phyloP scores from a whole-genome alignment of 441 rosid genomes.

The Pelargonium cotyledonis region DNA sequence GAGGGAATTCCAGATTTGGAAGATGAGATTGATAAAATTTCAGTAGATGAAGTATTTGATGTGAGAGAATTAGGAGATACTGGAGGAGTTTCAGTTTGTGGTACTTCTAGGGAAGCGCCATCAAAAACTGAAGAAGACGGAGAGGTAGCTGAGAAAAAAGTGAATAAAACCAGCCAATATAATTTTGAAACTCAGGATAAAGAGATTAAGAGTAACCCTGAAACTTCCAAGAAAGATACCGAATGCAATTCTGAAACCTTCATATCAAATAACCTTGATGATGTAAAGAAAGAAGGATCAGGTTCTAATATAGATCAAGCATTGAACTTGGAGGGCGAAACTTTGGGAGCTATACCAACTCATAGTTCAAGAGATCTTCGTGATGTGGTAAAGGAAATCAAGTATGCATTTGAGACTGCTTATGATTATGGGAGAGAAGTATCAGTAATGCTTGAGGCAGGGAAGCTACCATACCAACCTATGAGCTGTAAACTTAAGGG shows the following conservation, averaged over 20 bases:
- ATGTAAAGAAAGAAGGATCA: neutral
- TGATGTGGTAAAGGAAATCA: slow-evolving; percentile 23
- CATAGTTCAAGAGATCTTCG: slow-evolving; percentile 18
- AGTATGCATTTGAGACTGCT: slow-evolving; percentile 19
- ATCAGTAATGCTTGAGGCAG: slow-evolving; percentile 29
- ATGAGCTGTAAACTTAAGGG: slow-evolving; percentile 28
- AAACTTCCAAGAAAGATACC: neutral
- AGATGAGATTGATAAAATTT: slow-evolving; percentile 19
- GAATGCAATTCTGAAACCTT: neutral
- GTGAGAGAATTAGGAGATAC: neutral
- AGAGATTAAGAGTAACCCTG: slow-evolving; percentile 8
- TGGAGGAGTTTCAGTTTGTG: neutral
- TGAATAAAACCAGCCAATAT: neutral
- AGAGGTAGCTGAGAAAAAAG: neutral
- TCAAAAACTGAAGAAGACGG: neutral
- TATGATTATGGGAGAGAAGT: slow-evolving; percentile 21
- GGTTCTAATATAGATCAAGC: neutral
- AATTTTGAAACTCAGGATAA: slow-evolving; percentile 4
- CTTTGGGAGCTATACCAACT: slow-evolving; percentile 10
- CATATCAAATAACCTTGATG: neutral
- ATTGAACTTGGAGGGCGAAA: neutral
- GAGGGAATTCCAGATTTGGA: slow-evolving; percentile 40
- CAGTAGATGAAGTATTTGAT: slow-evolving; percentile 12
- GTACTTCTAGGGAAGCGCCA: neutral
- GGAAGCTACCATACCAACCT: slow-evolving; percentile 23